phyloP scores from a whole-genome alignment of 331 rosid genomes.

The Rosa hybrid region DNA sequence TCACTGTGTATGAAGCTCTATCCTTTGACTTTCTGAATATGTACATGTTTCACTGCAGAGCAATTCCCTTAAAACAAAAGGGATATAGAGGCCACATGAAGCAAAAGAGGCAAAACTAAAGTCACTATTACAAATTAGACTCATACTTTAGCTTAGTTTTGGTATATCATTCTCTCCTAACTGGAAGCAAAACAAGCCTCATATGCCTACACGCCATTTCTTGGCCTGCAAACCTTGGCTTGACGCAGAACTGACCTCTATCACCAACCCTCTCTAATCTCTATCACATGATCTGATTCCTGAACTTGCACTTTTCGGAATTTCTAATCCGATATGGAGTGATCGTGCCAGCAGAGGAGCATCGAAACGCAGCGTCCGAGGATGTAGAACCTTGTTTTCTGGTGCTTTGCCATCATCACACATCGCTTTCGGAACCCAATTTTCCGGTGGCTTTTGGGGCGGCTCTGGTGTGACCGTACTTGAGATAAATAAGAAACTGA shows the following conservation, averaged over 20 bases:
- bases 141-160: neutral
- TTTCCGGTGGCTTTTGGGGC: constrained; percentile 30
- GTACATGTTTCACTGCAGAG: constrained; percentile 12
- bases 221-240: neutral
- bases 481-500: neutral
- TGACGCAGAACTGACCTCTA: constrained; percentile 3
- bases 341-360: constrained; percentile 66
- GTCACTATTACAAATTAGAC: neutral
- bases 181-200: neutral
- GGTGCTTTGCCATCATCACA: constrained; percentile 47
- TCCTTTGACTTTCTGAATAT: neutral
- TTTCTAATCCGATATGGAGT: constrained; percentile 37
- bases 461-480: neutral
- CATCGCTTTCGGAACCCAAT: constrained; percentile 43
- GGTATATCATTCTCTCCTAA: neutral
- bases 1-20: neutral
- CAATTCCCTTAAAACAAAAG: neutral
- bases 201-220: neutral
- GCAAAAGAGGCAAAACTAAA: constrained; percentile 1
- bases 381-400: constrained; percentile 57
- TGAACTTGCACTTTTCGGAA: neutral
- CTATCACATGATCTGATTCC: neutral
- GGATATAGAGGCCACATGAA: neutral
- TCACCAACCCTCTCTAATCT: neutral
- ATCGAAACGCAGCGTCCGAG: constrained; percentile 57